These are phyloP conservation scores for Pueraria montana DNA, from an alignment of 306 rosid species.

Conservation along the genomic window DNA sequence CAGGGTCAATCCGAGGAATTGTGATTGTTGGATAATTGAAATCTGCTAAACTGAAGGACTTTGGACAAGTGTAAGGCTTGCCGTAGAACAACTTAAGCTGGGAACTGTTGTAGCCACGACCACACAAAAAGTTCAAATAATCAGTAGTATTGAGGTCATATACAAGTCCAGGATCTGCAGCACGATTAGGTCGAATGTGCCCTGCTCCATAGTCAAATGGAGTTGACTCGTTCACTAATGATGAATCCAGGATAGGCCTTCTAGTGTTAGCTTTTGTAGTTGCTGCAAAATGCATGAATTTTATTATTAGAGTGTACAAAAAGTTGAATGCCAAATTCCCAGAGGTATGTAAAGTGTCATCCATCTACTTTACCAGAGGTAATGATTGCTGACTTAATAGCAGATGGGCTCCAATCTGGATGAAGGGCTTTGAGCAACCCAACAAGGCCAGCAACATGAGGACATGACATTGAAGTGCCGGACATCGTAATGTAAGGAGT, in stretches of 20 bases:
- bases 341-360: no score
- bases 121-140: constrained; percentile 69
- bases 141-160: constrained; percentile 50
- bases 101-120: constrained; percentile 56
- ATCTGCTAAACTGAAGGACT: constrained; percentile 49
- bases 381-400: constrained; percentile 76
- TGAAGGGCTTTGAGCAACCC: constrained; percentile 62
- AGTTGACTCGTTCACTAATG: constrained; percentile 41
- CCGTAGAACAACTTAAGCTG: constrained; percentile 37
- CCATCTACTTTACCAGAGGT: constrained; percentile 33
- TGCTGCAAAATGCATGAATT: no score
- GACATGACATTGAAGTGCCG: constrained; percentile 65
- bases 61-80: constrained; percentile 49
- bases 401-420: constrained; percentile 72
- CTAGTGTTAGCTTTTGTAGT: no score
- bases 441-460: constrained; percentile 67
- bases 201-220: constrained; percentile 71
- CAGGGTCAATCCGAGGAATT: constrained; percentile 8
- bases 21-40: constrained; percentile 75
- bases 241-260: constrained; percentile 26
- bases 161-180: constrained; percentile 69
- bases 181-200: constrained; percentile 63
- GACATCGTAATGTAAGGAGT: constrained; percentile 45
- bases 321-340: no score
- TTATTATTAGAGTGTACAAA: no score